Percentiles rank a stretch among this genome's conserved stretches.
phyloP scores from a whole-genome alignment of 305 asterid species.

The Plantago coronopus region DNA sequence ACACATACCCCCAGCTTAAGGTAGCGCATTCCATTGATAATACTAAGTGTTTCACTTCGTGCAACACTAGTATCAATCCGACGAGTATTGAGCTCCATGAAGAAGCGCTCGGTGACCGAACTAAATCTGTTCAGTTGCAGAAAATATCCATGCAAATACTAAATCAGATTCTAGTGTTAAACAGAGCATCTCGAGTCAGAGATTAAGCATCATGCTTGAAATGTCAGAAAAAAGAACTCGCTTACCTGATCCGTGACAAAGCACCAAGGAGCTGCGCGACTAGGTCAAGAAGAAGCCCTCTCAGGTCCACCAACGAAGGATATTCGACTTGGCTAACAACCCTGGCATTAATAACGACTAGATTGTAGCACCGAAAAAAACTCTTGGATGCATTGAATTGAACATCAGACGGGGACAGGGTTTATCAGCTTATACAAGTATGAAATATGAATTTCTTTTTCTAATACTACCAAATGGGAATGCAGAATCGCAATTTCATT shows the following conservation, averaged over 20 bases:
- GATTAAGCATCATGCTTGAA: background rate
- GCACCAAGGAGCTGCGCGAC: conserved; percentile 99
- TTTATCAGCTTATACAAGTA: background rate
- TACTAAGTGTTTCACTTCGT: conserved; percentile 95
- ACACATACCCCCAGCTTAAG: conserved; percentile 93
- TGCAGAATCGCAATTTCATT: too few species aligned
- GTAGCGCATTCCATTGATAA: conserved; percentile 97
- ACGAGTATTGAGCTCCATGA: conserved; percentile 97
- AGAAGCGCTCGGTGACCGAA: conserved; percentile 99
- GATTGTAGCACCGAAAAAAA: conserved; percentile 14
- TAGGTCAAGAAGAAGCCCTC: conserved; percentile 97
- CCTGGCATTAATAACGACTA: conserved; percentile 44
- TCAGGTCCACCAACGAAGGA: conserved; percentile 97
- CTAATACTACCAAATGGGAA: too few species aligned
- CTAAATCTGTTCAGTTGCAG: conserved; percentile 70
- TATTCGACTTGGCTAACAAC: conserved; percentile 97
- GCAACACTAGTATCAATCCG: conserved; percentile 90
- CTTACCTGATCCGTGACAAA: conserved; percentile 88
- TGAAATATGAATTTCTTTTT: too few species aligned
- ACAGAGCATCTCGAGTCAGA: conserved; percentile 7
- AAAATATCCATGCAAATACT: conserved; percentile 19
- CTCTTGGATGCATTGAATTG: conserved; percentile 16
- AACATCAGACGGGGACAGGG: conserved; percentile 9
- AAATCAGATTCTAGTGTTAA: conserved; percentile 22
- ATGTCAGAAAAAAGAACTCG: conserved; percentile 15